A percentile compares a stretch with the other conserved stretches of the same genome.
Conservation (phyloP, 2,329 filamentous ascomycete species). For the Cordyceps militaris region DNA sequence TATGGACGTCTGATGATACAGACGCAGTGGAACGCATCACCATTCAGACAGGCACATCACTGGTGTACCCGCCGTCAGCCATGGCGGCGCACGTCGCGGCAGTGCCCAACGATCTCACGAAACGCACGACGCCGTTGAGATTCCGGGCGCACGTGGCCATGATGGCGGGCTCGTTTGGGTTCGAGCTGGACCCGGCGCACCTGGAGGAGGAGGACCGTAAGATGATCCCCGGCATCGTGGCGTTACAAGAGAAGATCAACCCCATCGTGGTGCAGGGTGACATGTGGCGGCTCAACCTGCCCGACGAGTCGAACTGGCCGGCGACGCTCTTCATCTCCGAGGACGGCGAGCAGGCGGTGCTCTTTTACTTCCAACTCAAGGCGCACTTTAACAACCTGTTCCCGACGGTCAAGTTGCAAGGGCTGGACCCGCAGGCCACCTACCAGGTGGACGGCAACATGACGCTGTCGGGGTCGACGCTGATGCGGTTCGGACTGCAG, state of each 20-base stretch:
- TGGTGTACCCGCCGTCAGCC: conserved; percentile 54
- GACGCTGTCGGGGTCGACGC: conserved; percentile 48
- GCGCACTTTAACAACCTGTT: conserved; percentile 45
- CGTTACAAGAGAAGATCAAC: conserved; percentile 48
- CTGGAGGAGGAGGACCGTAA: conserved; percentile 44
- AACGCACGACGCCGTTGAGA: conserved; percentile 46
- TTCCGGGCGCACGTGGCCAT: conserved; percentile 61
- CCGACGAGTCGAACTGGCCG: conserved; percentile 54
- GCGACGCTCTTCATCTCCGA: conserved; percentile 52
- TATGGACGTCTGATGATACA: conserved; percentile 60
- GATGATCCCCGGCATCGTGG: conserved; percentile 47
- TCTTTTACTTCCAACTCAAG: conserved; percentile 55
- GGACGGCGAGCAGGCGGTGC: conserved; percentile 40
- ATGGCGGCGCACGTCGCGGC: conserved; percentile 61
- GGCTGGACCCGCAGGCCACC: conserved; percentile 45
- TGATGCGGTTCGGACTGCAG: conserved; percentile 57
- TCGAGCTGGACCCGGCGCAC: conserved; percentile 52
- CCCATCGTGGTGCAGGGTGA: conserved; percentile 52
- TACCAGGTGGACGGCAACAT: conserved; percentile 48
- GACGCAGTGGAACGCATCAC: conserved; percentile 53
- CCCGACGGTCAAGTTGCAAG: conserved; percentile 48
- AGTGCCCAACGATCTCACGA: conserved; percentile 51
- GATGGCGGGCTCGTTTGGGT: conserved; percentile 61
- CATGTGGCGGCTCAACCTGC: conserved; percentile 52
- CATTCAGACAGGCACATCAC: conserved; percentile 58